Percentiles rank a stretch among this genome's conserved stretches.
phyloP scores from a whole-genome alignment of 805 yeast species.

The Pichia nakasei region DNA sequence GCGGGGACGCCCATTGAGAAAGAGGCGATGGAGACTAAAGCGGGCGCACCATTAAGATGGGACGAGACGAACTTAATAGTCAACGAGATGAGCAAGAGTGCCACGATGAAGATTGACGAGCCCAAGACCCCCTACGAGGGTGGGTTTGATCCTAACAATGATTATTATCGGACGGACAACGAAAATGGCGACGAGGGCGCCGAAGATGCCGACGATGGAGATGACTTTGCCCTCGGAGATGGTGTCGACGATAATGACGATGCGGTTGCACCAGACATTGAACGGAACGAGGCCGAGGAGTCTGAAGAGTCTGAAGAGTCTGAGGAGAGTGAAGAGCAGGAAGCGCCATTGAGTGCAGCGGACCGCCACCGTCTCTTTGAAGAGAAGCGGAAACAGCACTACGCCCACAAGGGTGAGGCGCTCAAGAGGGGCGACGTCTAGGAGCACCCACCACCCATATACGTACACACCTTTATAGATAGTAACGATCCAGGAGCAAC shows the following conservation, averaged over 20 bases:
- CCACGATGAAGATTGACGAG: conserved; percentile 82
- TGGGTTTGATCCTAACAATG: conserved; percentile 75
- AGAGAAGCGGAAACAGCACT: conserved; percentile 30
- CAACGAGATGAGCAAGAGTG: conserved; percentile 64
- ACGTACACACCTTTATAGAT: no score
- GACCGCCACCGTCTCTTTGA: conserved; percentile 64
- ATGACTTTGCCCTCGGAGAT: conserved; percentile 1
- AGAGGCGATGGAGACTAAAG: background rate
- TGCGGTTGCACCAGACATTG: background rate
- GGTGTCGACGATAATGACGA: conserved; percentile 1
- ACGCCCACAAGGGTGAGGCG: background rate
- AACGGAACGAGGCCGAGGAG: conserved; percentile 5
- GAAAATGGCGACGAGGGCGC: conserved; percentile 32
- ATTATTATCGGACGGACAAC: conserved; percentile 65
- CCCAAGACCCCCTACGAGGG: conserved; percentile 95
- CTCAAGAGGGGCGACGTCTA: no score
- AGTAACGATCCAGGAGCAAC: no score
- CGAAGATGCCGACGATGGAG: conserved; percentile 11
- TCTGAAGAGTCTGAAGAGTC: conserved; percentile 30
- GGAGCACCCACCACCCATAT: no score
- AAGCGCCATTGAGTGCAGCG: conserved; percentile 32
- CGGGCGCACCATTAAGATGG: conserved; percentile 54
- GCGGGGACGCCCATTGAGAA: background rate
- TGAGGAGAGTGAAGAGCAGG: conserved; percentile 21
- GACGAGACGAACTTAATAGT: conserved; percentile 67